These are phyloP conservation scores for Flaveria bidentis DNA, from an alignment of 129 eudicot genomes.

Conservation along the genomic window DNA sequence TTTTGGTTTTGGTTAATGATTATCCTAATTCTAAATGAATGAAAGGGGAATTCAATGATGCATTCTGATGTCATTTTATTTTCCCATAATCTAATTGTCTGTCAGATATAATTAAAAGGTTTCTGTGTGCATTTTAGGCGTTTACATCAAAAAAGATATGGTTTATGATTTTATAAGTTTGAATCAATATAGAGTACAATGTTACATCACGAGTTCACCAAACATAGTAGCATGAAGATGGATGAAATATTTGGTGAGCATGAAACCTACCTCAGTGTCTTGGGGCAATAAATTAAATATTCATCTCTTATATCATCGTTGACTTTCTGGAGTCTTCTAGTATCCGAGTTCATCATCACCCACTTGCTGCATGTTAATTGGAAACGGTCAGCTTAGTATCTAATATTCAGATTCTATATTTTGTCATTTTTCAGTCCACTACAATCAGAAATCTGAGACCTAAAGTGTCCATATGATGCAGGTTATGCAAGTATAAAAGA, in stretches of 20 bases:
- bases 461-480: background rate
- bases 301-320: slow-evolving; percentile 73
- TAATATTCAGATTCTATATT: background rate
- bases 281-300: slow-evolving; percentile 66
- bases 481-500: background rate
- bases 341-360: slow-evolving; percentile 97
- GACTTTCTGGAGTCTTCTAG: slow-evolving; percentile 90
- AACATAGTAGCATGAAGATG: background rate
- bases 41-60: background rate
- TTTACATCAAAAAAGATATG: background rate
- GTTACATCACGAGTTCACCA: background rate
- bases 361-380: slow-evolving; percentile 67
- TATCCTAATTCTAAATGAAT: background rate
- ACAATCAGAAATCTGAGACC: background rate
- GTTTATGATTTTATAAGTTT: background rate
- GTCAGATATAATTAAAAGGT: background rate
- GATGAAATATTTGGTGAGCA: background rate
- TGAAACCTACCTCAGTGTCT: slow-evolving; percentile 51
- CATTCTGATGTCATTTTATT: background rate
- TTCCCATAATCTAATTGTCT: background rate
- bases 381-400: background rate
- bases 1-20: background rate
- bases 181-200: background rate
- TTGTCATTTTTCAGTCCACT: background rate
- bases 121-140: background rate